Evolutionary conservation across 345 rosid genomes (phyloP).

Genomic region (Syzygium oleosum): DNA sequence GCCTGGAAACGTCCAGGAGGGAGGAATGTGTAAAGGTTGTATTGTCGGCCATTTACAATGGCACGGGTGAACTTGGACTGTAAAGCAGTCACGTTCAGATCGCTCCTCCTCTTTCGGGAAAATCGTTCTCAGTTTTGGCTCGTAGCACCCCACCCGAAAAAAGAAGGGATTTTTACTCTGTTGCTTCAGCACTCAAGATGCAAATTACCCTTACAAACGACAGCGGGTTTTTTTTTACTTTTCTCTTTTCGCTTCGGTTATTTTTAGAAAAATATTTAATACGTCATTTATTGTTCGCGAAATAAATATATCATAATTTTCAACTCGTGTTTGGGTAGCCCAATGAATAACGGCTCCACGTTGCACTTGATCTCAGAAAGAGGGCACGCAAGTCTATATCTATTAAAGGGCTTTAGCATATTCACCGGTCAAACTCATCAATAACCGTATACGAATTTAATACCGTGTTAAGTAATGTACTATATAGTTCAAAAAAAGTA

Average conservation of each 20-base stretch:
- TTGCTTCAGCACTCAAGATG: background rate
- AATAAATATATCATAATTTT: background rate
- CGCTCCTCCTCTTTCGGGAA: background rate
- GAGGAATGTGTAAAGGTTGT: background rate
- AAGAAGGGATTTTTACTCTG: background rate
- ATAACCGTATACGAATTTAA: background rate
- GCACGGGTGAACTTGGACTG: background rate
- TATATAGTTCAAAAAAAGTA: no score
- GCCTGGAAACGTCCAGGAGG: background rate
- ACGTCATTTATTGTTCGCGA: background rate
- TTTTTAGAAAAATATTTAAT: background rate
- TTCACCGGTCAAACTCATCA: background rate
- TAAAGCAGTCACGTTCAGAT: background rate
- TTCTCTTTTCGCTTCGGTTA: no score
- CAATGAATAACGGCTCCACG: rapidly evolving
- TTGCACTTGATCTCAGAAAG: background rate
- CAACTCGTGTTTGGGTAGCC: background rate
- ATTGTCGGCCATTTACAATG: background rate
- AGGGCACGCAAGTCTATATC: background rate
- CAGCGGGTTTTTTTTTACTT: background rate
- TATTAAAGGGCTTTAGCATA: background rate
- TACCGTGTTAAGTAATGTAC: background rate
- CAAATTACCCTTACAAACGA: background rate
- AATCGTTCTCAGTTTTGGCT: background rate
- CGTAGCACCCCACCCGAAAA: background rate